Conservation (phyloP, 2,329 filamentous ascomycete genomes). For the Scolecobasidium constrictum region DNA sequence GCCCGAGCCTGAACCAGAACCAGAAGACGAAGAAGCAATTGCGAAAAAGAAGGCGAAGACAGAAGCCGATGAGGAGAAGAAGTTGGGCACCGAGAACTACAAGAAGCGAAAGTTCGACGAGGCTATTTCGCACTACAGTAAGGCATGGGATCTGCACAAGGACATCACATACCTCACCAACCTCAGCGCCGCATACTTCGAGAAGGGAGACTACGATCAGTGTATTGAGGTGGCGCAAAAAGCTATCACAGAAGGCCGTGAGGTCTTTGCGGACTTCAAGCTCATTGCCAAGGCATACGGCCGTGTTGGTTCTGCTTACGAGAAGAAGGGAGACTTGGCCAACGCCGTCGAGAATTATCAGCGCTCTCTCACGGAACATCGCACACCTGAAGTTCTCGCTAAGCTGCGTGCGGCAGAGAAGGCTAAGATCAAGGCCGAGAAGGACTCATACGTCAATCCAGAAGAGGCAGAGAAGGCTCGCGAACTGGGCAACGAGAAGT, state of each 20-base stretch:
- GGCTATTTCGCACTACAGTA: slow-evolving; percentile 86
- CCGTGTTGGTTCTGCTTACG: slow-evolving; percentile 86
- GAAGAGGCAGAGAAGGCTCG: slow-evolving; percentile 91
- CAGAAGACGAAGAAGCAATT: slow-evolving; percentile 69
- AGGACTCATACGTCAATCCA: slow-evolving; percentile 75
- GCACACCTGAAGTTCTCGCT: slow-evolving; percentile 82
- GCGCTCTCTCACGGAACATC: slow-evolving; percentile 90
- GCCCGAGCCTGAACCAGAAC: slow-evolving; percentile 54
- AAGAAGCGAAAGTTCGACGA: slow-evolving; percentile 97
- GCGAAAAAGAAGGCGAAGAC: slow-evolving; percentile 86
- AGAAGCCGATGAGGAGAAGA: slow-evolving; percentile 90
- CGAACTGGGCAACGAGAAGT: slow-evolving; percentile 89
- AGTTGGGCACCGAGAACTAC: slow-evolving; percentile 84
- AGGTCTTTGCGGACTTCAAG: slow-evolving; percentile 93
- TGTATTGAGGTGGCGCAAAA: slow-evolving; percentile 78
- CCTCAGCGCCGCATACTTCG: slow-evolving; percentile 83
- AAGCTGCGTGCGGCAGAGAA: slow-evolving; percentile 91
- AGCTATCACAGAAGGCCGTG: slow-evolving; percentile 81
- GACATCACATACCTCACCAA: slow-evolving; percentile 98
- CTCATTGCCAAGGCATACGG: slow-evolving; percentile 95
- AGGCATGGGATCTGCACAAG: slow-evolving; percentile 90
- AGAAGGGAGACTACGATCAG: slow-evolving; percentile 88
- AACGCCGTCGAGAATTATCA: slow-evolving; percentile 84
- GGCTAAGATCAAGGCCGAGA: slow-evolving; percentile 64
- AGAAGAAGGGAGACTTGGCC: slow-evolving; percentile 72